These are phyloP conservation scores for Colletotrichum noveboracense DNA, from an alignment of 2,329 filamentous ascomycete species.

Conservation along the genomic window DNA sequence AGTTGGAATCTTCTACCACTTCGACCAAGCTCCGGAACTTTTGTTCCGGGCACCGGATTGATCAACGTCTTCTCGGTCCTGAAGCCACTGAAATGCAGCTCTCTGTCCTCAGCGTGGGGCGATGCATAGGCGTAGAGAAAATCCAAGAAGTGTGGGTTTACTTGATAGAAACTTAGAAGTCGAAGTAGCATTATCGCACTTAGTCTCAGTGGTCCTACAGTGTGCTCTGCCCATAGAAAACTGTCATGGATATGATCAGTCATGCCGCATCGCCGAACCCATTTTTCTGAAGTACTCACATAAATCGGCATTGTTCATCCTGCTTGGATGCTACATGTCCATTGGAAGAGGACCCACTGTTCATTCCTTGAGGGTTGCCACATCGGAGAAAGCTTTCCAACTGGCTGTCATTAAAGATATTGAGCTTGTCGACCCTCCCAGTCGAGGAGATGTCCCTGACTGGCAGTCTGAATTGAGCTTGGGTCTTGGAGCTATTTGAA, in stretches of 20 bases:
- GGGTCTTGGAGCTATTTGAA: neutral
- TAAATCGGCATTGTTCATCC: neutral
- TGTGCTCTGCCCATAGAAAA: neutral
- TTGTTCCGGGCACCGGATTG: conserved; percentile 6
- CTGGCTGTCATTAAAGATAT: neutral
- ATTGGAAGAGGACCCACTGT: too few species aligned
- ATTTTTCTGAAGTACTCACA: neutral
- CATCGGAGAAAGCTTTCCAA: neutral
- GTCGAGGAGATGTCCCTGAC: neutral
- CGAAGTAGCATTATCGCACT: conserved; percentile 13
- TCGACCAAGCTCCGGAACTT: conserved; percentile 29
- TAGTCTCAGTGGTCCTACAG: neutral
- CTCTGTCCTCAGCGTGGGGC: conserved; percentile 27
- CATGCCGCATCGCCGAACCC: too few species aligned
- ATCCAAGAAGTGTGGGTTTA: conserved; percentile 44
- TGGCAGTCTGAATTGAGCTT: neutral
- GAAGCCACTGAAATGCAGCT: conserved; percentile 41
- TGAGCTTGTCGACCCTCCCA: neutral
- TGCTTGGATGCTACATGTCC: too few species aligned
- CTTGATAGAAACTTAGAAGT: conserved; percentile 36
- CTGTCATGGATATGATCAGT: neutral
- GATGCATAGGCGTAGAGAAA: conserved; percentile 42
- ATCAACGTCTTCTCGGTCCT: conserved; percentile 32
- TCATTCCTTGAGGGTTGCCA: too few species aligned
- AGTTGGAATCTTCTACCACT: conserved; percentile 40